Conservation (phyloP, 768 basidiomycete genomes). For the Hydnomerulius pinastri region DNA sequence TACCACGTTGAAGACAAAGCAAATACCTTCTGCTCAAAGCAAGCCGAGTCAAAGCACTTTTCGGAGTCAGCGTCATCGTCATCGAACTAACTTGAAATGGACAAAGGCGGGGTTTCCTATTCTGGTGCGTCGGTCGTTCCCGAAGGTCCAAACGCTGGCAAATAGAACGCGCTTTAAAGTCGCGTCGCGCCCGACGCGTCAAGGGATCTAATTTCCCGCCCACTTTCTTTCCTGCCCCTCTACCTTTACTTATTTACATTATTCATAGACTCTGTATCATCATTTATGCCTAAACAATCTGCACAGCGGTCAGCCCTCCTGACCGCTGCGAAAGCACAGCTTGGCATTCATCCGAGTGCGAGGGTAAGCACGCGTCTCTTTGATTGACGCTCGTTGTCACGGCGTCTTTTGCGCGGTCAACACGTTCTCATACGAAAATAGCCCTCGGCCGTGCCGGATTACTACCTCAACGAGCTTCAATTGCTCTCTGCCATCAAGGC, state of each 20-base stretch:
- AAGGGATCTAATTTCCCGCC: no score
- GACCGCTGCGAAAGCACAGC: constrained; percentile 15
- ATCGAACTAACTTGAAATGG: no score
- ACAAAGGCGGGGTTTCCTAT: no score
- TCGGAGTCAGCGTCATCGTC: no score
- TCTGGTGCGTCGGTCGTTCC: not conserved
- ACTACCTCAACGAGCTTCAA: constrained; percentile 23
- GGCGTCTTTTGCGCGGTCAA: constrained; percentile 1
- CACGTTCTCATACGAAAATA: not conserved
- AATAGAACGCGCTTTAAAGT: constrained; percentile 9
- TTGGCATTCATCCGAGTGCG: constrained; percentile 6
- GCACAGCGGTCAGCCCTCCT: not conserved
- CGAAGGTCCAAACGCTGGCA: not conserved
- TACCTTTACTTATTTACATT: not conserved
- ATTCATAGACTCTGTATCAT: not conserved
- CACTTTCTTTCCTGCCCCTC: not conserved
- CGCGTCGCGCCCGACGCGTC: constrained; percentile 4
- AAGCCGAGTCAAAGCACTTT: no score
- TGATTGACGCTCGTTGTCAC: constrained; percentile 3
- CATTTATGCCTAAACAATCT: not conserved
- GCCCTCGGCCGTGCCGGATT: constrained; percentile 9
- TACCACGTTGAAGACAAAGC: no score
- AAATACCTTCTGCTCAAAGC: no score
- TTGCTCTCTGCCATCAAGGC: constrained; percentile 13
- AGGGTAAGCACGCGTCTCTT: constrained; percentile 5